A percentile compares a stretch with the other conserved stretches of the same genome.
Evolutionary conservation across 768 basidiomycete species (phyloP).

Genomic region (Rhodotorula babjevae): DNA sequence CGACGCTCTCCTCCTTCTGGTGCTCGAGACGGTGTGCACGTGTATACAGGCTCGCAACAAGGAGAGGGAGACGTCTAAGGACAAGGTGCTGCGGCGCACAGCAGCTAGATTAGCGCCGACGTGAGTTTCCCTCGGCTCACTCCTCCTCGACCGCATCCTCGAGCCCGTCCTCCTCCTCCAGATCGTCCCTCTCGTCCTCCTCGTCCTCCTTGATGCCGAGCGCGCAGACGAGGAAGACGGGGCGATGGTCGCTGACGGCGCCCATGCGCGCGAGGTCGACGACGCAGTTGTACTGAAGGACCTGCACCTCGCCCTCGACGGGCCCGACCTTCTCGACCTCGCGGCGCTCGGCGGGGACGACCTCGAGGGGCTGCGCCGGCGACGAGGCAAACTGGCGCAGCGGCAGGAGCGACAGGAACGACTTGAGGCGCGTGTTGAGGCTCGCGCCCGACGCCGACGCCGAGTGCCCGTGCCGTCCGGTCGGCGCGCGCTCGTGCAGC

Average conservation of each 20-base stretch:
- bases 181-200: neutral
- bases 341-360: neutral
- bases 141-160: too few species aligned
- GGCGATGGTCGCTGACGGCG: conserved; percentile 76
- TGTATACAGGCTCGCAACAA: too few species aligned
- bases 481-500: neutral
- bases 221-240: conserved; percentile 51
- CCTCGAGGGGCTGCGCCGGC: neutral
- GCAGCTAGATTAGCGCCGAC: too few species aligned
- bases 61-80: too few species aligned
- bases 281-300: conserved; percentile 66
- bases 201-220: neutral
- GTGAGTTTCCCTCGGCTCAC: too few species aligned
- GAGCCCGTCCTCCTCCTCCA: too few species aligned
- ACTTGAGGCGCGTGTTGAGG: conserved; percentile 32
- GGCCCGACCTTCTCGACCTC: conserved; percentile 29
- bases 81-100: too few species aligned
- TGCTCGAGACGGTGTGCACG: too few species aligned
- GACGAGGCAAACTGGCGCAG: conserved; percentile 26
- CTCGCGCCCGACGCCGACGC: neutral
- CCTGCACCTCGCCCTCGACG: conserved; percentile 64
- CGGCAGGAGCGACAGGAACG: conserved; percentile 33
- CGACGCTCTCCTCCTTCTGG: too few species aligned
- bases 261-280: conserved; percentile 72
- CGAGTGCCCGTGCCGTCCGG: neutral